phyloP scores from a whole-genome alignment of 345 rosid species.

The Melaleuca alternifolia region DNA sequence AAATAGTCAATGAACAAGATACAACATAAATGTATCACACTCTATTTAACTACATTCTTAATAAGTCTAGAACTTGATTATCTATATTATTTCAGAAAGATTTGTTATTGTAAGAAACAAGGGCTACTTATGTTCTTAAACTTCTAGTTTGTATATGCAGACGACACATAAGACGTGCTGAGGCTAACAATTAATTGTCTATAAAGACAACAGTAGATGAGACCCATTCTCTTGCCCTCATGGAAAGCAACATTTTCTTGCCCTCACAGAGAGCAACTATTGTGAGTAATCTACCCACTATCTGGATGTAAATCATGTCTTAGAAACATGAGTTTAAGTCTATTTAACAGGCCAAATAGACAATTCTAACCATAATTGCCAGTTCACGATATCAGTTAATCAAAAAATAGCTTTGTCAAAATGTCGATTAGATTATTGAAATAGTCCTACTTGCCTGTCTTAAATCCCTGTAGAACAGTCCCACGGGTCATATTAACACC shows the following conservation, averaged over 20 bases:
- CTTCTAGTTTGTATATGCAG: not conserved
- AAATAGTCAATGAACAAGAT: not conserved
- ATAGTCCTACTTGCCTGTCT: conserved; percentile 43
- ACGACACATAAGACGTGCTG: not conserved
- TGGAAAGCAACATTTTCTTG: not conserved
- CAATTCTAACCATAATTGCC: not conserved
- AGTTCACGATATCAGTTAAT: not conserved
- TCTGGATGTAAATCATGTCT: not conserved
- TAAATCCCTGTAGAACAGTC: conserved; percentile 69
- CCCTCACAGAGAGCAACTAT: not conserved
- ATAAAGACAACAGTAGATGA: not conserved
- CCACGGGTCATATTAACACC: conserved; percentile 81
- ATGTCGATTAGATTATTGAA: not conserved
- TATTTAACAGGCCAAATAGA: not conserved
- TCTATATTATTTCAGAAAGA: not conserved
- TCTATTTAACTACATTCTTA: not conserved
- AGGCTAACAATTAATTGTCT: not conserved
- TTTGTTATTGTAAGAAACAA: not conserved
- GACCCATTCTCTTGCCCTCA: not conserved
- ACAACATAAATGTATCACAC: not conserved
- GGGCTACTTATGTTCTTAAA: not conserved
- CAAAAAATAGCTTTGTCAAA: not conserved
- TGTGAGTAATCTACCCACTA: not conserved
- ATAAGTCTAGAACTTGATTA: not conserved
- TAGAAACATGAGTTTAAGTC: not conserved